Evolutionary conservation across 2,329 filamentous ascomycete genomes (phyloP).

Genomic region (Colletotrichum tropicicola): DNA sequence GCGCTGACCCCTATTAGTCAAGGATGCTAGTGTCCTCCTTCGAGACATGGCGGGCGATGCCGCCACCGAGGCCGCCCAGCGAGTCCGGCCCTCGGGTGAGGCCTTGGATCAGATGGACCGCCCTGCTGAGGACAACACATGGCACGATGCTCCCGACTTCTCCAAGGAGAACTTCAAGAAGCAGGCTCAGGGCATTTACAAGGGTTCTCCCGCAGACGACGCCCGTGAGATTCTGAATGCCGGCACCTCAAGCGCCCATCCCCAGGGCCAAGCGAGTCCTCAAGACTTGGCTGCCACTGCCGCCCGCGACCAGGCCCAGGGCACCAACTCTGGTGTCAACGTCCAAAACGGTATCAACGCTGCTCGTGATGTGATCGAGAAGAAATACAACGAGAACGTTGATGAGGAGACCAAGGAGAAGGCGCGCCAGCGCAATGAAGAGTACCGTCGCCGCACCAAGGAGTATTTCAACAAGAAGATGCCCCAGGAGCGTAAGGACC

Average conservation of each 20-base stretch:
- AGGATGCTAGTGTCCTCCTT: conserved; percentile 81
- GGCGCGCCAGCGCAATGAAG: conserved; percentile 51
- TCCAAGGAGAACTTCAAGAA: conserved; percentile 75
- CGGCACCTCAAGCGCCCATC: conserved; percentile 65
- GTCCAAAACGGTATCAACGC: conserved; percentile 55
- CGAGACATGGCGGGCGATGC: conserved; percentile 94
- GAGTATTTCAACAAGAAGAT: conserved; percentile 88
- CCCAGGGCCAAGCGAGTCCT: conserved; percentile 61
- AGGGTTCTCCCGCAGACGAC: conserved; percentile 64
- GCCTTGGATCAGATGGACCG: conserved; percentile 79
- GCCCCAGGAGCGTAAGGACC: conserved; percentile 90
- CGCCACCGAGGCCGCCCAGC: conserved; percentile 79
- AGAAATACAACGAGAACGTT: conserved; percentile 69
- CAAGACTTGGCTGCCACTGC: conserved; percentile 56
- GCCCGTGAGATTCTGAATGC: conserved; percentile 67
- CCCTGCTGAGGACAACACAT: conserved; percentile 90
- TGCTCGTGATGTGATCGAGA: conserved; percentile 55
- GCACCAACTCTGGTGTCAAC: conserved; percentile 58
- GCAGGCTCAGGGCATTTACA: conserved; percentile 71
- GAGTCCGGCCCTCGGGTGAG: conserved; percentile 81
- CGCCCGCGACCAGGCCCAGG: conserved; percentile 56
- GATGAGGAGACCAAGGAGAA: conserved; percentile 70
- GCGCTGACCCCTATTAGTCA: conserved; percentile 56
- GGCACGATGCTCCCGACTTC: conserved; percentile 87
- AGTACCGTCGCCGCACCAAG: conserved; percentile 61